These are phyloP conservation scores for Calonectria hongkongensis DNA, from an alignment of 2,329 filamentous ascomycete species.

Conservation along the genomic window DNA sequence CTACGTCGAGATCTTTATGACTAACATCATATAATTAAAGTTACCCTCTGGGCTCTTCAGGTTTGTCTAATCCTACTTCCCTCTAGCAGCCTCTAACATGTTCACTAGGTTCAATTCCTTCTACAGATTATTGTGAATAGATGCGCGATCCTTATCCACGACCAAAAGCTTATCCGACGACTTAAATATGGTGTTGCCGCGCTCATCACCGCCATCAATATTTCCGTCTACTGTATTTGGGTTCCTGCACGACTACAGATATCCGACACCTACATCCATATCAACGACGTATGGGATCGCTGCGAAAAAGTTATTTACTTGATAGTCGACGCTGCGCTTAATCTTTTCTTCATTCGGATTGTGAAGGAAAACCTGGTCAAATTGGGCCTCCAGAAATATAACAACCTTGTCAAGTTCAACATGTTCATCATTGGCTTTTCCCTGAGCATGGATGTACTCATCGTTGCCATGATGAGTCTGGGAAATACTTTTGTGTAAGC, in stretches of 20 bases:
- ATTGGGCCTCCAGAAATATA: conserved; percentile 66
- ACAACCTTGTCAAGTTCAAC: conserved; percentile 52
- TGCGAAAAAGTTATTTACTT: conserved; percentile 67
- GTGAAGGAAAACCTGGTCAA: conserved; percentile 65
- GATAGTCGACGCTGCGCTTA: conserved; percentile 65
- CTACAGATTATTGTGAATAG: conserved; percentile 47
- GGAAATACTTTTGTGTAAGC: conserved; percentile 54
- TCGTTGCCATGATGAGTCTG: conserved; percentile 55
- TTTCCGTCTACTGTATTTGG: conserved; percentile 69
- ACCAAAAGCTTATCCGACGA: conserved; percentile 25
- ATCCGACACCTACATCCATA: conserved; percentile 59
- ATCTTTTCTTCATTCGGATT: conserved; percentile 65
- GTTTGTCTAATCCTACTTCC: background rate
- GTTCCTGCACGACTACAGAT: conserved; percentile 66
- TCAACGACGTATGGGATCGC: conserved; percentile 69
- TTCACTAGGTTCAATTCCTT: conserved; percentile 23
- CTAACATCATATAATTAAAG: conserved; percentile 17
- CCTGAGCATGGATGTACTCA: conserved; percentile 54
- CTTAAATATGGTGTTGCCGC: conserved; percentile 36
- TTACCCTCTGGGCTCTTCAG: conserved; percentile 39
- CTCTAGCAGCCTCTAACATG: background rate
- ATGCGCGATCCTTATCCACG: conserved; percentile 36
- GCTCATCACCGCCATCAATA: conserved; percentile 66
- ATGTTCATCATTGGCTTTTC: conserved; percentile 56
- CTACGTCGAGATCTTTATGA: background rate